Evolutionary conservation across 768 basidiomycete genomes (phyloP).

Genomic region (Lactarius akahatsu): DNA sequence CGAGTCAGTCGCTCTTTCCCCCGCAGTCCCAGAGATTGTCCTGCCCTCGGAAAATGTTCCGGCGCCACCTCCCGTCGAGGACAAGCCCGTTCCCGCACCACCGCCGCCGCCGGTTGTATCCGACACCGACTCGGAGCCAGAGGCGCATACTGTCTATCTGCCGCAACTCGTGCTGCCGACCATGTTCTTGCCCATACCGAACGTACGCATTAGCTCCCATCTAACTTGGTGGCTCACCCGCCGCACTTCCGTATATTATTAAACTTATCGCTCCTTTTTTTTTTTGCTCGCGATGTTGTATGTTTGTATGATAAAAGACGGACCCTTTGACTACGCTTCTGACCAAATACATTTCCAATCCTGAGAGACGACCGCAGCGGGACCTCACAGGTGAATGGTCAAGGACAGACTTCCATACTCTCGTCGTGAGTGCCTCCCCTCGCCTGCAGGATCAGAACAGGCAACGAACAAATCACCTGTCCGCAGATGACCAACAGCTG

Average conservation of each 20-base stretch:
- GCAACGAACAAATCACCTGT: constrained; percentile 7
- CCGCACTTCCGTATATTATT: constrained; percentile 42
- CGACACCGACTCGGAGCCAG: constrained; percentile 47
- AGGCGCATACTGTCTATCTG: constrained; percentile 58
- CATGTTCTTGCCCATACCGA: constrained; percentile 87
- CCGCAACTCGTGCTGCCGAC: constrained; percentile 69
- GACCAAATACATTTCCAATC: constrained; percentile 78
- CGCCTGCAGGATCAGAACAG: neutral
- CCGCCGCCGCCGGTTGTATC: constrained; percentile 23
- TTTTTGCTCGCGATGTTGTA: constrained; percentile 25
- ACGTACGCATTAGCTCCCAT: constrained; percentile 67
- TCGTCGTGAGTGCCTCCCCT: constrained; percentile 62
- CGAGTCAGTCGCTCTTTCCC: constrained; percentile 43
- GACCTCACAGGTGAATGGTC: constrained; percentile 76
- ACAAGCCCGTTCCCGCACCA: constrained; percentile 55
- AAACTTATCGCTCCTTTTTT: constrained; percentile 15
- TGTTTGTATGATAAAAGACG: constrained; percentile 48
- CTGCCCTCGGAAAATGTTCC: constrained; percentile 26
- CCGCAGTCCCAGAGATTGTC: constrained; percentile 27
- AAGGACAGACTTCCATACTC: constrained; percentile 67
- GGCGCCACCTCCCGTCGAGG: constrained; percentile 41
- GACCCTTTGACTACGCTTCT: constrained; percentile 80
- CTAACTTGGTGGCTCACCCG: constrained; percentile 63
- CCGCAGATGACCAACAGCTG: constrained; percentile 86
- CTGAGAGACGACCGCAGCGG: constrained; percentile 70